These are phyloP conservation scores for Alternaria metachromatica DNA, from an alignment of 2,329 filamentous ascomycete genomes.

Conservation along the genomic window DNA sequence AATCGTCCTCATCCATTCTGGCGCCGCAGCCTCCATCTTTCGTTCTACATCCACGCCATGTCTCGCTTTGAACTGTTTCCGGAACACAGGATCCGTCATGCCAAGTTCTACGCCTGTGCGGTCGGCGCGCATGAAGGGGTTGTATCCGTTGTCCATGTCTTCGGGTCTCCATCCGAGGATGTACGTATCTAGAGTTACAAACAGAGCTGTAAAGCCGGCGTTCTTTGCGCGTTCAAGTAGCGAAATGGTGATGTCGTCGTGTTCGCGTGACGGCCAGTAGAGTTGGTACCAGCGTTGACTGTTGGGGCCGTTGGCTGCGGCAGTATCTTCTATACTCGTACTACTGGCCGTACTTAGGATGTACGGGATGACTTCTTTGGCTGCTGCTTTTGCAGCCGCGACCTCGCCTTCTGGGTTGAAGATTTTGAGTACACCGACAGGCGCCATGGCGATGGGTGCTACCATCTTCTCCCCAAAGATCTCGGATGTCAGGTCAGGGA, in stretches of 20 bases:
- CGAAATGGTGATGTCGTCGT: slow-evolving; percentile 68
- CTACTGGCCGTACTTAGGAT: slow-evolving; percentile 69
- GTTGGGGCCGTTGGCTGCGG: slow-evolving; percentile 57
- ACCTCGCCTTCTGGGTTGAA: slow-evolving; percentile 71
- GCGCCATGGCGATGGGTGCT: slow-evolving; percentile 66
- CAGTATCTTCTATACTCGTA: slow-evolving; percentile 69
- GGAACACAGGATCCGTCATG: slow-evolving; percentile 72
- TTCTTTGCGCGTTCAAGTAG: slow-evolving; percentile 66
- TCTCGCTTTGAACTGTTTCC: slow-evolving; percentile 60
- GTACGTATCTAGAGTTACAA: slow-evolving; percentile 76
- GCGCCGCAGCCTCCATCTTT: slow-evolving; percentile 40
- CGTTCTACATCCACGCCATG: slow-evolving; percentile 48
- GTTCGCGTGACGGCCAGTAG: slow-evolving; percentile 71
- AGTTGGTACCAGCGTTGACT: slow-evolving; percentile 72
- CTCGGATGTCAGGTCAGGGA: slow-evolving; percentile 20
- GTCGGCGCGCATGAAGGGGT: slow-evolving; percentile 37
- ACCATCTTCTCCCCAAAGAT: slow-evolving; percentile 53
- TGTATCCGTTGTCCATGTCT: slow-evolving; percentile 66
- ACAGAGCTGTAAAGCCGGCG: slow-evolving; percentile 66
- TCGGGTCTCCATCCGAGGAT: slow-evolving; percentile 70
- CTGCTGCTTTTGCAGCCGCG: slow-evolving; percentile 65
- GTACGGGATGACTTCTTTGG: slow-evolving; percentile 67
- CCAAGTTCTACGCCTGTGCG: slow-evolving; percentile 65
- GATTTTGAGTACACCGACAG: slow-evolving; percentile 70
- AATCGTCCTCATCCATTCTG: slow-evolving; percentile 32